phyloP scores from a whole-genome alignment of 768 basidiomycete species.

The Sporobolomyces roseus region DNA sequence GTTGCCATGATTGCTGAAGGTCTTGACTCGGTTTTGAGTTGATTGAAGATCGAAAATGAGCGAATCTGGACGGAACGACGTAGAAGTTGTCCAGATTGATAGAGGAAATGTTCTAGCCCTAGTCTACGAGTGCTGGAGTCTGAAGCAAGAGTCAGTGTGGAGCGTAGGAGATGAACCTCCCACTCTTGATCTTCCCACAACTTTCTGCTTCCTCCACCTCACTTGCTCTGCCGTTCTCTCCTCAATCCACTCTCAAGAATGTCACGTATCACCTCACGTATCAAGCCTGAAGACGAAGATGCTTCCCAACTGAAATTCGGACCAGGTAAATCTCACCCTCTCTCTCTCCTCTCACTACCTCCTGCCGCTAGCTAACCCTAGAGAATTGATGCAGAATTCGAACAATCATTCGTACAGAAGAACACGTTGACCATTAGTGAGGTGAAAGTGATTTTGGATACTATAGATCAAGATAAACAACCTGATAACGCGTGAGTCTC shows the following conservation, averaged over 20 bases:
- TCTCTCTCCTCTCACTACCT: not conserved
- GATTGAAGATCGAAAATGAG: no score
- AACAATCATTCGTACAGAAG: conserved; percentile 70
- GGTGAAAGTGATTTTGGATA: conserved; percentile 83
- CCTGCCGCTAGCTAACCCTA: no score
- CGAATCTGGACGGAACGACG: no score
- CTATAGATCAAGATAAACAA: conserved; percentile 65
- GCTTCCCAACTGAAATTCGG: conserved; percentile 32
- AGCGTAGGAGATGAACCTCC: no score
- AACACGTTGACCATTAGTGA: conserved; percentile 70
- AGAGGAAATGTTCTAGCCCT: no score
- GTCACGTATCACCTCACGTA: conserved; percentile 27
- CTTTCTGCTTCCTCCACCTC: not conserved
- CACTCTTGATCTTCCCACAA: no score
- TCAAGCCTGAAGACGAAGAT: conserved; percentile 39
- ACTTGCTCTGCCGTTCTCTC: no score
- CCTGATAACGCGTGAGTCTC: conserved; percentile 71
- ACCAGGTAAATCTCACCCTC: not conserved
- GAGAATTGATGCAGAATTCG: conserved; percentile 86
- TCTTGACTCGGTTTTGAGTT: no score
- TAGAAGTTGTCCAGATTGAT: no score
- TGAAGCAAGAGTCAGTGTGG: no score
- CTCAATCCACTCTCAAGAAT: not conserved
- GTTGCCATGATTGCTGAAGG: no score
- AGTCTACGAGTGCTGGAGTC: no score